phyloP scores from a whole-genome alignment of 2,329 filamentous ascomycete genomes.

The Pseudocercospora fuligena region DNA sequence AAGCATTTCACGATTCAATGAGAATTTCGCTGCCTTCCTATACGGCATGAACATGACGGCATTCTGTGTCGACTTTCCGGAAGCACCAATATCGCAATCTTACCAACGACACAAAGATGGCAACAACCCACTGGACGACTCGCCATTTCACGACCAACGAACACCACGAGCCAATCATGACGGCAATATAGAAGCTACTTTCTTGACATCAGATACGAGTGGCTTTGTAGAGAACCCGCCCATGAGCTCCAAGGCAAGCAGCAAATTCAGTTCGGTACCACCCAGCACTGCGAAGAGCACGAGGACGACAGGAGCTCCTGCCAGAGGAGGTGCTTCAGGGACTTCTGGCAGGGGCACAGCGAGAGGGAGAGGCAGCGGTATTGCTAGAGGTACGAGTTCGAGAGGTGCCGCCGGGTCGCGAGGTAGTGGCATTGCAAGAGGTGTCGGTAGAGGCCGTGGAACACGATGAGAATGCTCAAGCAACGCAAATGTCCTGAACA shows the following conservation, averaged over 20 bases:
- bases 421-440: constrained; percentile 35
- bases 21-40: constrained; percentile 93
- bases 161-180: constrained; percentile 21
- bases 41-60: constrained; percentile 99
- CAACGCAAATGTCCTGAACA: background rate
- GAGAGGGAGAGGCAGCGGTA: constrained; percentile 37
- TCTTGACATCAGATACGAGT: constrained; percentile 89
- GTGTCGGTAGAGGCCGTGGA: constrained; percentile 41
- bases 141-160: constrained; percentile 31
- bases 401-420: constrained; percentile 36
- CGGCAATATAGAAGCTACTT: constrained; percentile 72
- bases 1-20: constrained; percentile 87
- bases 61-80: constrained; percentile 96
- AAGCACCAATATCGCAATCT: constrained; percentile 85
- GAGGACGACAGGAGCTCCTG: constrained; percentile 40
- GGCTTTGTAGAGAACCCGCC: constrained; percentile 82
- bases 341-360: constrained; percentile 22
- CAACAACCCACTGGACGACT: constrained; percentile 29
- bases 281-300: constrained; percentile 22
- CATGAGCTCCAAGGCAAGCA: constrained; percentile 55
- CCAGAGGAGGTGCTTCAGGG: constrained; percentile 36
- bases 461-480: constrained; percentile 24
- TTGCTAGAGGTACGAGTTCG: constrained; percentile 36
- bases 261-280: constrained; percentile 31
- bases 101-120: constrained; percentile 66